Evolutionary conservation across 2,329 filamentous ascomycete species (phyloP).

Genomic region (Talaromyces sp.): DNA sequence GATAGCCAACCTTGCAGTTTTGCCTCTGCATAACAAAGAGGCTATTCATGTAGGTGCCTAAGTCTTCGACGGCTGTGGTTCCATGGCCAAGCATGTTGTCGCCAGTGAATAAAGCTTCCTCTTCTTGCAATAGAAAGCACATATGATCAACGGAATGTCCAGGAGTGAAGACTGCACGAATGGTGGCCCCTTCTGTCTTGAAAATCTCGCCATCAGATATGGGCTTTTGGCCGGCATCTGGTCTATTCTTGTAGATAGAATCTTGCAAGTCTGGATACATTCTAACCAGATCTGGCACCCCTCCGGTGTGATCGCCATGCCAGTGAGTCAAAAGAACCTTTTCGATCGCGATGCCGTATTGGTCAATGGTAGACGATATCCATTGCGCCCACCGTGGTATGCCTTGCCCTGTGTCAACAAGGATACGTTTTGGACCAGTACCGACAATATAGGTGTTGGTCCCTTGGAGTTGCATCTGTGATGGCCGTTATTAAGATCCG

Average conservation of each 20-base stretch:
- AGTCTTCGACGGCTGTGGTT: conserved; percentile 35
- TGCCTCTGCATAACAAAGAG: conserved; percentile 30
- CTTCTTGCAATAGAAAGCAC: conserved; percentile 64
- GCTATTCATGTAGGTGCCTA: conserved; percentile 31
- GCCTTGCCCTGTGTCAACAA: conserved; percentile 30
- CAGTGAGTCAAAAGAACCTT: conserved; percentile 39
- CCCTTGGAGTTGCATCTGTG: conserved; percentile 33
- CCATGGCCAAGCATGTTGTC: conserved; percentile 70
- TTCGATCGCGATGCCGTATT: not conserved
- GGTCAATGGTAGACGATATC: not conserved
- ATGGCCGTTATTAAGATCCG: not conserved
- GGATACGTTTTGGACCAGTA: conserved; percentile 26
- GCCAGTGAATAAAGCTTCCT: conserved; percentile 73
- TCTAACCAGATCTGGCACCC: conserved; percentile 34
- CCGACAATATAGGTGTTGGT: conserved; percentile 39
- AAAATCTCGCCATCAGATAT: conserved; percentile 36
- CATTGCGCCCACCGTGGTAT: not conserved
- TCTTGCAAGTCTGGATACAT: conserved; percentile 22
- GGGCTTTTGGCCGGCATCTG: conserved; percentile 22
- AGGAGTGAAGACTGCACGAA: conserved; percentile 45
- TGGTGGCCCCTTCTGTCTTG: conserved; percentile 34
- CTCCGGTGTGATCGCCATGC: conserved; percentile 42
- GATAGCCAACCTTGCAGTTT: conserved; percentile 37
- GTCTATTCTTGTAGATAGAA: conserved; percentile 35
- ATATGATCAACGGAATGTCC: conserved; percentile 74